Conservation (phyloP, 306 rosid genomes). For the Medicago lupulina region DNA sequence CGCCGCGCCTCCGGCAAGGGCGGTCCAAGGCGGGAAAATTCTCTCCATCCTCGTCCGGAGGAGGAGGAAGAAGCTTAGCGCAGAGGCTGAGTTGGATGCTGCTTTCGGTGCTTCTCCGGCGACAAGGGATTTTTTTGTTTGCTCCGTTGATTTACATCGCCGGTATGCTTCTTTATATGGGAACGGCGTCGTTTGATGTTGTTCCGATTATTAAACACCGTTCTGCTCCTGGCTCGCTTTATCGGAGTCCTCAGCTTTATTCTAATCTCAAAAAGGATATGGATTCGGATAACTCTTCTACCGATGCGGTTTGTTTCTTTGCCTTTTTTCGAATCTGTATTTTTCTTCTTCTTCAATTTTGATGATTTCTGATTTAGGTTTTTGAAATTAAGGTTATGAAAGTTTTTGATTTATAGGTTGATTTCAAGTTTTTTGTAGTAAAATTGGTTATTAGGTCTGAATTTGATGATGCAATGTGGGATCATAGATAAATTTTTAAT, state of each 20-base stretch:
- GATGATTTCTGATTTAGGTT: slow-evolving; percentile 21
- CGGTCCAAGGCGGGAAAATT: slow-evolving; percentile 68
- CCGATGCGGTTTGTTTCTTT: slow-evolving; percentile 76
- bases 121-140: slow-evolving; percentile 90
- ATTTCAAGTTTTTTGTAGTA: slow-evolving; percentile 12
- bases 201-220: slow-evolving; percentile 86
- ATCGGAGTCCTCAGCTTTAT: slow-evolving; percentile 88
- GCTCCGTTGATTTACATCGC: slow-evolving; percentile 97
- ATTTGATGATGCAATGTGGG: neutral
- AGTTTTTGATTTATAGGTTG: slow-evolving; percentile 22
- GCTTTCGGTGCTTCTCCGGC: slow-evolving; percentile 85
- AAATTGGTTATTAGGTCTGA: slow-evolving; percentile 20
- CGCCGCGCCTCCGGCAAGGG: slow-evolving; percentile 78
- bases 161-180: slow-evolving; percentile 95
- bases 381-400: slow-evolving; percentile 8
- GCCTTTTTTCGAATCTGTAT: slow-evolving; percentile 22
- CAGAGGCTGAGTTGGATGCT: slow-evolving; percentile 85
- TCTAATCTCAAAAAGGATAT: slow-evolving; percentile 75
- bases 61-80: slow-evolving; percentile 53
- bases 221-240: slow-evolving; percentile 85
- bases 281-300: slow-evolving; percentile 86
- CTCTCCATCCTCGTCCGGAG: slow-evolving; percentile 47
- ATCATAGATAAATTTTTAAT: neutral
- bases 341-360: neutral
- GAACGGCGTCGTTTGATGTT: slow-evolving; percentile 89